Base-by-base conservation (phyloP, 129 eudicot species). In the Gnaphalium uliginosum region DNA sequence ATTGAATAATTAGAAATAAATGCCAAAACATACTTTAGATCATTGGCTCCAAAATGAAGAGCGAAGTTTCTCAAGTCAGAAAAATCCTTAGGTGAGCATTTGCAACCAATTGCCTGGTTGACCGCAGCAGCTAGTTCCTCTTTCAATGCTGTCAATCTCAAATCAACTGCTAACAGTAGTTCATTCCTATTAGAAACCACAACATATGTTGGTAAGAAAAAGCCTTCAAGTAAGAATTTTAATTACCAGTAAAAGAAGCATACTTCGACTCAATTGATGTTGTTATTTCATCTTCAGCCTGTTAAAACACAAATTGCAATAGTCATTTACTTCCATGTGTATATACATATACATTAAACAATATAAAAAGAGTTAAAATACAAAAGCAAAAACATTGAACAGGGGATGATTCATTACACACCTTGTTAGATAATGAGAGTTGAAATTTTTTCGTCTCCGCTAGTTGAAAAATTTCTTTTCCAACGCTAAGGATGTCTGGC, bases 241-340 rank as follows among this genome's bases (percentile, higher is more conserved):
- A 46, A 46, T 46, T 46, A 6, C 53, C 53, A 46, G 53, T 3
- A 46, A 14, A 46, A 46, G 53, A 14, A 46, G 18, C 53, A 46
- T 46, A 95, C 99, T 91, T 95, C 62, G 99, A 91, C 68, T 83
- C 89, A 73, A 87, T 86, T 13, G 92, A 95, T 21, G 92, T 75
- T 41, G 53, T 71, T 75, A 82, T 53, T 74, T 73, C 84, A 61
- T 48, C 85, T 41, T 82, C 93, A 82, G 76, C 88, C 98, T 92
- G 90, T 54, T 25, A 43, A 19, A 32, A 65, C 51, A 66, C 25
- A 65, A 50, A 24, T 27, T 61, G 78, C 71, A 18, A 59, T 69
- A 74, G 68, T 75, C 66, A 75, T 60, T 59, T 58, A 61, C 37
- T 39, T 51, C 78, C 30, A 79, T n/a, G 14, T 26, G 18, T 22